A percentile compares a stretch with the other conserved stretches of the same genome.
These are phyloP conservation scores for Umbelopsis sp. DNA, from an alignment of 192 early-diverging fungal genomes.

Conservation along the genomic window DNA sequence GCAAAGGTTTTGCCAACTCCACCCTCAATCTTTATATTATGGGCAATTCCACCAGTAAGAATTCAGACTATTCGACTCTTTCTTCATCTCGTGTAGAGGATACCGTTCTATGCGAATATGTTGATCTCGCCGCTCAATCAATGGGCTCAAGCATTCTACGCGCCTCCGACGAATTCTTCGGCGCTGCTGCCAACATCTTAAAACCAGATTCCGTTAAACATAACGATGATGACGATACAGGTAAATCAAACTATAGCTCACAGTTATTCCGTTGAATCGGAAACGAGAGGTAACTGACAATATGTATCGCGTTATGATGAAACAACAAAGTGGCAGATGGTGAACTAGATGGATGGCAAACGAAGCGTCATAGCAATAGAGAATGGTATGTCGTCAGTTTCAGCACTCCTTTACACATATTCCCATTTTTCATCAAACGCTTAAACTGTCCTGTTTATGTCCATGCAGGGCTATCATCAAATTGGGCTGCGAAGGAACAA, in stretches of 20 bases:
- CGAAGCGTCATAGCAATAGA: slow-evolving; percentile 17
- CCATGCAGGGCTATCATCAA: slow-evolving; percentile 64
- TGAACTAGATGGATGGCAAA: slow-evolving; percentile 19
- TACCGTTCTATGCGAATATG: slow-evolving; percentile 20
- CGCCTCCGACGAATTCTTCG: slow-evolving; percentile 16
- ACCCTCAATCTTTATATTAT: background rate
- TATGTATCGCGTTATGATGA: background rate
- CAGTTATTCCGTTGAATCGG: no score
- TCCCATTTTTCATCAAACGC: background rate
- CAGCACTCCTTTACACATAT: no score
- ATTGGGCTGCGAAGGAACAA: slow-evolving; percentile 74
- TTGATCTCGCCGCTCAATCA: slow-evolving; percentile 18
- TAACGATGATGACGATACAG: slow-evolving; percentile 16
- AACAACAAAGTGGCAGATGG: background rate
- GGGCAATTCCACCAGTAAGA: slow-evolving; percentile 19
- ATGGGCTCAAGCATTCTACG: slow-evolving; percentile 11
- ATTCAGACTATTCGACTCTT: slow-evolving; percentile 5
- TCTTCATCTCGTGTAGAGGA: slow-evolving; percentile 17
- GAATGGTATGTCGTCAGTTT: background rate
- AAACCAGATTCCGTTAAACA: slow-evolving; percentile 19
- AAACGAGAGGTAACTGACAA: background rate
- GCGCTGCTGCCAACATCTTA: slow-evolving; percentile 17
- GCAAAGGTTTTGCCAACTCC: background rate
- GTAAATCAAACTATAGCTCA: background rate
- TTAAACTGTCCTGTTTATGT: background rate